Base-by-base conservation (phyloP, 805 yeast species). In the Candida michaelii region DNA sequence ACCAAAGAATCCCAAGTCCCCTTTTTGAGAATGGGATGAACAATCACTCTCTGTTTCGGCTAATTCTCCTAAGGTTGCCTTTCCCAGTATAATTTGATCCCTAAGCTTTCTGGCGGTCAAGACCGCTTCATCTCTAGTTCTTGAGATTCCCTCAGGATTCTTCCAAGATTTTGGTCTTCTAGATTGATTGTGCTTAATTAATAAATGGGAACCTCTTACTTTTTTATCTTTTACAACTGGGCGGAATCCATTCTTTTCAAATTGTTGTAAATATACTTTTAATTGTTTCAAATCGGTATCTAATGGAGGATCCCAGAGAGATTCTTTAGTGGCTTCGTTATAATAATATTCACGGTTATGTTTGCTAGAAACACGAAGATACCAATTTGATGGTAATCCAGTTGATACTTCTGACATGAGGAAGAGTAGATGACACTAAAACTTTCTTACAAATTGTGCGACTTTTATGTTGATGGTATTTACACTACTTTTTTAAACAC, bases 141-240 rank as follows among this genome's bases (percentile, higher is more conserved):
- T 72, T 1, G 95, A 83, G 50, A 91, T 86, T 29, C 79, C 74
- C 17, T 81, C 83, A 5, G 73, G 71, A 27, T 77, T 76, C 60
- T 89, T 85, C 95, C 97, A 93, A 16, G 96, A 87, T 10, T 89
- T 79, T 6, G 99, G 98, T 53, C 95, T 80, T 51, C 99, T 78
- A 12, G 90, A 82, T 40, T 80, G 91, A 35, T 65, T 69, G 63
- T 90, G 96, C 62, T 93, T 93, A 49, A 91, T 74, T 37, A 93
- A 71, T 36, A 93, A 68, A 60, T 93, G 99, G 40, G 85, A 74
- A 13, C 85, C 90, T 46, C 91, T 77, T 16, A 93, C 82, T 54
- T 85, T 81, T 33, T 80, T 77, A 47, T 69, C 72, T 27, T 50
- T 52, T 2, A 67, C 56, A 4, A 63, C 60, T 12, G 87, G 87